Conservation (phyloP, 1,139 yeast species). For the Ashbya aceris region DNA sequence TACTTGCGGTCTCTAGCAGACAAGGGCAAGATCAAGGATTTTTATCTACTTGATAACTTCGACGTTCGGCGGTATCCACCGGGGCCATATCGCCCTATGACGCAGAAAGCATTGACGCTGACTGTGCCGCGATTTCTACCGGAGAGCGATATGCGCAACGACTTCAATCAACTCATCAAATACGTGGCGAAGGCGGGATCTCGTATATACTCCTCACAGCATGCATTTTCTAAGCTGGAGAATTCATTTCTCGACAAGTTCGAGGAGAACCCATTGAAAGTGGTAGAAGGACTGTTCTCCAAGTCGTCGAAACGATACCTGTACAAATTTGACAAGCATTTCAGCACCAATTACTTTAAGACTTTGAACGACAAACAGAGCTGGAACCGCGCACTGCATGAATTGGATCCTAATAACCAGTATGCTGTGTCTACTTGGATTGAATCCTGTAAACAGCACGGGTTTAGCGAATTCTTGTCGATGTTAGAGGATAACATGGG, state of each 20-base stretch:
- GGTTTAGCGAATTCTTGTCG: slow-evolving; percentile 22
- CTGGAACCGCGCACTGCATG: slow-evolving; percentile 11
- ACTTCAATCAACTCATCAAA: slow-evolving; percentile 27
- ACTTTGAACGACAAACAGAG: slow-evolving; percentile 20
- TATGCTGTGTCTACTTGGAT: slow-evolving; percentile 29
- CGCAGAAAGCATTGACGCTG: slow-evolving; percentile 28
- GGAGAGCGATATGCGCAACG: slow-evolving; percentile 11
- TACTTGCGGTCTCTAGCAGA: slow-evolving; percentile 27
- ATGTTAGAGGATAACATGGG: slow-evolving; percentile 12
- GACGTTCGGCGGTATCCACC: slow-evolving; percentile 29
- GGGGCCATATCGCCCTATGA: slow-evolving; percentile 24
- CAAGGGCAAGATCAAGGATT: slow-evolving; percentile 26
- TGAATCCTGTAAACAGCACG: slow-evolving; percentile 28
- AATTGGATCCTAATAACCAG: slow-evolving; percentile 12
- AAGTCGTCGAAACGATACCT: slow-evolving; percentile 30
- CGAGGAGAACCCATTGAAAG: slow-evolving; percentile 28
- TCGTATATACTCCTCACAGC: slow-evolving; percentile 30
- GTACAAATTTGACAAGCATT: slow-evolving; percentile 25
- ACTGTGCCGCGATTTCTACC: slow-evolving; percentile 25
- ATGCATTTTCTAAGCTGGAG: slow-evolving; percentile 29
- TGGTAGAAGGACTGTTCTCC: slow-evolving; percentile 28
- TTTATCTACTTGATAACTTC: slow-evolving; percentile 26
- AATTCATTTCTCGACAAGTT: slow-evolving; percentile 29
- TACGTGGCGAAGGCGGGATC: slow-evolving; percentile 30
- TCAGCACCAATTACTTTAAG: slow-evolving; percentile 26